Percentiles rank a stretch among this genome's conserved stretches.
These are phyloP conservation scores for Euclidium syriacum DNA, from an alignment of 345 rosid species.

Conservation along the genomic window DNA sequence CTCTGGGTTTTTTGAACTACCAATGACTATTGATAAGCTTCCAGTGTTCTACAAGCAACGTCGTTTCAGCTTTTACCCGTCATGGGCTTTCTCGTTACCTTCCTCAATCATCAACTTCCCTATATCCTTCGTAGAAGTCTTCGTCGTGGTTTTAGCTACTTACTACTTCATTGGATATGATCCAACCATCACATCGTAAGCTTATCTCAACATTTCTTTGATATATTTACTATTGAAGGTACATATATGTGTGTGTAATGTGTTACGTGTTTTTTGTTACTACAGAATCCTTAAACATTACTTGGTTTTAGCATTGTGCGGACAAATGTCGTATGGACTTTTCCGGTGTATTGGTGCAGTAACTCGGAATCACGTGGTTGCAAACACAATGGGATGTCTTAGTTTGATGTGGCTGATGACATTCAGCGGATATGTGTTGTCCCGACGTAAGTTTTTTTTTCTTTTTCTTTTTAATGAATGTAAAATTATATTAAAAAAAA, in stretches of 20 bases:
- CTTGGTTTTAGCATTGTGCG: constrained; percentile 30
- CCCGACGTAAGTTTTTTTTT: constrained; percentile 39
- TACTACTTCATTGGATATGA: constrained; percentile 59
- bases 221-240: not conserved
- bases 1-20: constrained; percentile 49
- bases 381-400: constrained; percentile 39
- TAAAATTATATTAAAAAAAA: no score
- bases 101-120: constrained; percentile 53
- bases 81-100: constrained; percentile 64
- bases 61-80: constrained; percentile 50
- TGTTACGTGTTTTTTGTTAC: not conserved
- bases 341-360: constrained; percentile 44
- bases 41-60: constrained; percentile 81
- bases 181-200: constrained; percentile 41
- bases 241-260: not conserved
- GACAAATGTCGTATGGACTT: constrained; percentile 39
- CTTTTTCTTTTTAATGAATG: no score
- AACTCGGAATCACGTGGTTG: constrained; percentile 38
- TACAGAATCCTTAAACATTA: constrained; percentile 42
- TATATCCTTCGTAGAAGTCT: constrained; percentile 48
- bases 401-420: constrained; percentile 31
- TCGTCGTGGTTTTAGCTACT: constrained; percentile 41
- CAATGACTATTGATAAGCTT: constrained; percentile 68
- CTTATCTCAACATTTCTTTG: not conserved
- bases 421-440: constrained; percentile 42